phyloP scores from a whole-genome alignment of 106 monocot genomes.

The Dendrobium officinale region DNA sequence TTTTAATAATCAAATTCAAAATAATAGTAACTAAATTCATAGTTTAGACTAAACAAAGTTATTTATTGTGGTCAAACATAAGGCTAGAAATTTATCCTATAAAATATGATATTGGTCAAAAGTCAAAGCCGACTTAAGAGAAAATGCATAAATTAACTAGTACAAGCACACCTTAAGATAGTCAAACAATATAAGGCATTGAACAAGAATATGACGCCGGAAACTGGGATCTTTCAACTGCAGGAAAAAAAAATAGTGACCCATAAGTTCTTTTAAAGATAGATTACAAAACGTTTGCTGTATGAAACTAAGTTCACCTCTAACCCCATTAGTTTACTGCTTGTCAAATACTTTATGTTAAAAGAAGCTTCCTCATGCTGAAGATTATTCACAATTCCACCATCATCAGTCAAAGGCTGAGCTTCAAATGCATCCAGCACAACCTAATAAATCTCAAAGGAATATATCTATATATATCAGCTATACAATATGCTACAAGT shows the following conservation, averaged over 20 bases:
- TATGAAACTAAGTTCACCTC: constrained; percentile 51
- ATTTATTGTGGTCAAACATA: too few relatives aligned
- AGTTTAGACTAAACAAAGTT: too few relatives aligned
- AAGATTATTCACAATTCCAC: constrained; percentile 79
- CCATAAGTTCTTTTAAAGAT: neutral
- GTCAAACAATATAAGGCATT: constrained; percentile 95
- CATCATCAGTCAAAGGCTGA: constrained; percentile 92
- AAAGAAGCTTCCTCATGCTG: constrained; percentile 83
- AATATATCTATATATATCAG: neutral
- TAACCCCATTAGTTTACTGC: constrained; percentile 97
- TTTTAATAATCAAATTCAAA: neutral
- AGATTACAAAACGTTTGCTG: neutral
- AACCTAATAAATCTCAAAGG: constrained; percentile 43
- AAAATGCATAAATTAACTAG: neutral
- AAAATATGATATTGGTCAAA: too few relatives aligned
- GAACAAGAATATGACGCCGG: constrained; percentile 92
- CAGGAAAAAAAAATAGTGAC: constrained; percentile 3
- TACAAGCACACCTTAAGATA: constrained; percentile 71
- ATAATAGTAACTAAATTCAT: neutral
- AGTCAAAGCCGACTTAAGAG: neutral
- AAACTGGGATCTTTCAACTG: constrained; percentile 97
- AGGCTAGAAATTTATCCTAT: too few relatives aligned
- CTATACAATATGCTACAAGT: neutral
- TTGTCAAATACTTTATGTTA: constrained; percentile 94
- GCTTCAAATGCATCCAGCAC: constrained; percentile 97